phyloP scores from a whole-genome alignment of 352 stramenopile genomes.

The Paralagenidium karlingii region DNA sequence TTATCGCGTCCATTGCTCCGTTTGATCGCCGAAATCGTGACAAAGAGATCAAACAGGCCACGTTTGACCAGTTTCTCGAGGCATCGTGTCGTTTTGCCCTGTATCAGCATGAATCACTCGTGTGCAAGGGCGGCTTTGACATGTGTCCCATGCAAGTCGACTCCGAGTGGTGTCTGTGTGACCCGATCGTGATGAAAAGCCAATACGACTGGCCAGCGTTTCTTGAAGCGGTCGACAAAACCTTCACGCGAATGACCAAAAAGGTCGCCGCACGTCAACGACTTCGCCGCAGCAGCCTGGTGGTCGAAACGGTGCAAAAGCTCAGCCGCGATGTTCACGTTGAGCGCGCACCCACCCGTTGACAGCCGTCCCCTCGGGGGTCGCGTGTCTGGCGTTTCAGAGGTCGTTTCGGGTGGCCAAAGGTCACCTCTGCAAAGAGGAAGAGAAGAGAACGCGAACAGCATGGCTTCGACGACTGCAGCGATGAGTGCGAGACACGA shows the following conservation, averaged over 20 bases:
- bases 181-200: conserved; percentile 2
- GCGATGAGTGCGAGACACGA: too few relatives aligned
- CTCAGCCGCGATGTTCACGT: too few relatives aligned
- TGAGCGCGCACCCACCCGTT: too few relatives aligned
- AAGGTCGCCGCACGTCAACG: conserved; percentile 3
- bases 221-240: conserved; percentile 23
- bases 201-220: conserved; percentile 32
- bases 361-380: too few relatives aligned
- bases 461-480: too few relatives aligned
- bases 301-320: too few relatives aligned
- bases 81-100: conserved; percentile 31
- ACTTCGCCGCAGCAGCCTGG: too few relatives aligned
- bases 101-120: conserved; percentile 23
- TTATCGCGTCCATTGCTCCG: conserved; percentile 41
- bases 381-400: neutral
- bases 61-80: conserved; percentile 35
- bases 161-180: conserved; percentile 30
- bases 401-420: neutral
- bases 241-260: conserved; percentile 24
- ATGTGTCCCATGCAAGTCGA: conserved; percentile 34
- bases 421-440: neutral
- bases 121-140: conserved; percentile 38
- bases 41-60: conserved; percentile 12
- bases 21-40: neutral
- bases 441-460: neutral